These are phyloP conservation scores for Lippia alba DNA, from an alignment of 305 asterid species.

Conservation along the genomic window DNA sequence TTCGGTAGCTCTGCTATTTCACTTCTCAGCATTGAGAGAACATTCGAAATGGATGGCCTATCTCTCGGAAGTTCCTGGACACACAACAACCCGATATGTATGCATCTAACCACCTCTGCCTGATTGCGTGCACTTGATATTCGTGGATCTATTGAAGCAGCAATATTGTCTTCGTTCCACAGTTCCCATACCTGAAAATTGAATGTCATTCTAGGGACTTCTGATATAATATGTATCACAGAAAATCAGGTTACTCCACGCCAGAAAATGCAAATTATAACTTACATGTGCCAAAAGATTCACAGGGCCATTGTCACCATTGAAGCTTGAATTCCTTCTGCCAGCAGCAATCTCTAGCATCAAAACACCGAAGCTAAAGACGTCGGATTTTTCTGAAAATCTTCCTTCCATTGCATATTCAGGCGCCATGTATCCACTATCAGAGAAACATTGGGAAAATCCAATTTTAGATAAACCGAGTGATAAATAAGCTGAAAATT, in stretches of 20 bases:
- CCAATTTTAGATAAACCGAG: too few species aligned
- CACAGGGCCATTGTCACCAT: background rate
- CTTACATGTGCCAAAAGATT: background rate
- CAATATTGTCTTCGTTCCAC: conserved; percentile 39
- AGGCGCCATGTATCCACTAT: background rate
- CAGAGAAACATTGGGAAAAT: background rate
- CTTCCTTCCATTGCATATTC: background rate
- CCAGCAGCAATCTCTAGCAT: conserved; percentile 1
- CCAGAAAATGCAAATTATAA: background rate
- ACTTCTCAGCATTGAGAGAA: conserved; percentile 43
- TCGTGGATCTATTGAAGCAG: conserved; percentile 26
- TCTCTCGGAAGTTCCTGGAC: conserved; percentile 34
- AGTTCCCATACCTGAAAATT: conserved; percentile 40
- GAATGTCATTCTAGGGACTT: background rate
- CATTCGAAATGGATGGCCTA: conserved; percentile 38
- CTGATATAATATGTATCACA: background rate
- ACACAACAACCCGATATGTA: conserved; percentile 6
- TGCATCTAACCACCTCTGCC: conserved; percentile 34
- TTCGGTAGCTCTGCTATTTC: conserved; percentile 38
- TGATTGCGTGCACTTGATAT: conserved; percentile 1
- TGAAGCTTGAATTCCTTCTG: background rate
- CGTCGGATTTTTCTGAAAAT: conserved; percentile 2
- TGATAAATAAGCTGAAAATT: too few species aligned
- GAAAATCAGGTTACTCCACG: too few species aligned
- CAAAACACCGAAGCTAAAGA: background rate